Evolutionary conservation across 768 basidiomycete genomes (phyloP).

Genomic region (Collybiopsis confluens): DNA sequence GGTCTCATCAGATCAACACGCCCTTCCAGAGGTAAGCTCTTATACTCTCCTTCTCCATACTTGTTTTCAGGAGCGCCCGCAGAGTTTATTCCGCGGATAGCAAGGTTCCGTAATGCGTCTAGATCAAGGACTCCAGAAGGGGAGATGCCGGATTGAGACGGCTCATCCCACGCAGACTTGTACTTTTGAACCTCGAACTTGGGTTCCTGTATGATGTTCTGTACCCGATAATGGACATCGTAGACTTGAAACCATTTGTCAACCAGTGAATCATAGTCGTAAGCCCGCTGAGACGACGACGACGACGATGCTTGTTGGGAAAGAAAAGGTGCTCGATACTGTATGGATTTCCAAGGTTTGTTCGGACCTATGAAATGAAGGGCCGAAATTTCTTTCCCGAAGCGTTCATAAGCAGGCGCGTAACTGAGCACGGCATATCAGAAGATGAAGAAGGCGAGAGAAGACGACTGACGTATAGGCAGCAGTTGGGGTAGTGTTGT

Average conservation of each 20-base stretch:
- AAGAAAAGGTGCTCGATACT: conserved; percentile 61
- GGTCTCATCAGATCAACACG: conserved; percentile 54
- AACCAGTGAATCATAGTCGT: conserved; percentile 77
- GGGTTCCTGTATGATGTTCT: conserved; percentile 34
- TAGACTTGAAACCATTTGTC: conserved; percentile 91
- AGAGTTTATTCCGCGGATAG: conserved; percentile 51
- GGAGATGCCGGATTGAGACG: conserved; percentile 13
- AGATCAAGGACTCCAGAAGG: conserved; percentile 42
- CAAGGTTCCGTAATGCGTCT: conserved; percentile 59
- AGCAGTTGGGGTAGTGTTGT: conserved; percentile 97
- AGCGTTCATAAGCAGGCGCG: conserved; percentile 94
- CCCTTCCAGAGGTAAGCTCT: conserved; percentile 79
- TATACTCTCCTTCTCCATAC: conserved; percentile 66
- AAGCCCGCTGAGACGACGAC: conserved; percentile 42
- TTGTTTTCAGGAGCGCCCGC: conserved; percentile 17
- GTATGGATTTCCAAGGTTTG: conserved; percentile 88
- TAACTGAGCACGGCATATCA: conserved; percentile 52
- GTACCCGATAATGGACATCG: conserved; percentile 78
- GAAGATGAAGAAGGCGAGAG: conserved; percentile 15
- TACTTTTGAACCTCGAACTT: conserved; percentile 66
- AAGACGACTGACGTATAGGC: conserved; percentile 79
- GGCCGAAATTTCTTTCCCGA: conserved; percentile 79
- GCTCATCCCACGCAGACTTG: conserved; percentile 71
- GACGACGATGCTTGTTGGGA: conserved; percentile 24
- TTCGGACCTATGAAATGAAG: conserved; percentile 95